Percentiles rank a stretch among this genome's conserved stretches.
These are phyloP conservation scores for Nigrospora osmanthi DNA, from an alignment of 2,329 filamentous ascomycete species.

Conservation along the genomic window DNA sequence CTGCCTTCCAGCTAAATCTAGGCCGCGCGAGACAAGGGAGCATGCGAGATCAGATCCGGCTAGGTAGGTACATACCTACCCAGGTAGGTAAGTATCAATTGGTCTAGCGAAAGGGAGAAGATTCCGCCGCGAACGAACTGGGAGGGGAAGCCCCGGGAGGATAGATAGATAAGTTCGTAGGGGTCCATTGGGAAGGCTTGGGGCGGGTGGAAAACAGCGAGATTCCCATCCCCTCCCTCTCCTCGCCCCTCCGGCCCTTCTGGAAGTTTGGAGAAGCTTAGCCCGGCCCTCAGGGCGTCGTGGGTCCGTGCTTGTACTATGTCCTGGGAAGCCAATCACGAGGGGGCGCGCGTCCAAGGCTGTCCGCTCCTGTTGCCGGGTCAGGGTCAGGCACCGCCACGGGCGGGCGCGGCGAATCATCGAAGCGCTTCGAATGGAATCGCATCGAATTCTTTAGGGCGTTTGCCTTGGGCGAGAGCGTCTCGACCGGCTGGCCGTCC, in stretches of 20 bases:
- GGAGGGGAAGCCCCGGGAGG: too few relatives aligned
- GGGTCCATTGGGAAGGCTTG: too few relatives aligned
- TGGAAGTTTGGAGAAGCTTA: conserved; percentile 7
- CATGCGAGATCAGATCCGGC: too few relatives aligned
- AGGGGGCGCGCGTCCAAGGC: background rate
- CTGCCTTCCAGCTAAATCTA: too few relatives aligned
- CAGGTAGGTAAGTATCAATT: too few relatives aligned
- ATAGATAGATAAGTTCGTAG: too few relatives aligned
- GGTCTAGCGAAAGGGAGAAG: too few relatives aligned
- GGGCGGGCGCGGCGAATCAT: conserved; percentile 1
- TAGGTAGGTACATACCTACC: too few relatives aligned
- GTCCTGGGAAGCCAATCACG: conserved; percentile 1
- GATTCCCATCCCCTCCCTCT: too few relatives aligned
- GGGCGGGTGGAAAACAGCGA: too few relatives aligned
- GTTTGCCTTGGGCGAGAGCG: background rate
- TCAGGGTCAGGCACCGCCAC: conserved; percentile 3
- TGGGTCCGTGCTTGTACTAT: background rate
- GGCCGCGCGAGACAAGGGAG: too few relatives aligned
- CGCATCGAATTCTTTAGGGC: conserved; percentile 7
- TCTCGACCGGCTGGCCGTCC: background rate
- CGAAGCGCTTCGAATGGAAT: conserved; percentile 3
- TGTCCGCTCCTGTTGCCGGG: conserved; percentile 3
- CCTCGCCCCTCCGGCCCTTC: conserved; percentile 1
- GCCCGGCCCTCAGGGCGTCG: background rate
- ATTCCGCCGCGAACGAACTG: too few relatives aligned